These are phyloP conservation scores for Epichloe festucae DNA, from an alignment of 2,329 filamentous ascomycete genomes.

Conservation along the genomic window DNA sequence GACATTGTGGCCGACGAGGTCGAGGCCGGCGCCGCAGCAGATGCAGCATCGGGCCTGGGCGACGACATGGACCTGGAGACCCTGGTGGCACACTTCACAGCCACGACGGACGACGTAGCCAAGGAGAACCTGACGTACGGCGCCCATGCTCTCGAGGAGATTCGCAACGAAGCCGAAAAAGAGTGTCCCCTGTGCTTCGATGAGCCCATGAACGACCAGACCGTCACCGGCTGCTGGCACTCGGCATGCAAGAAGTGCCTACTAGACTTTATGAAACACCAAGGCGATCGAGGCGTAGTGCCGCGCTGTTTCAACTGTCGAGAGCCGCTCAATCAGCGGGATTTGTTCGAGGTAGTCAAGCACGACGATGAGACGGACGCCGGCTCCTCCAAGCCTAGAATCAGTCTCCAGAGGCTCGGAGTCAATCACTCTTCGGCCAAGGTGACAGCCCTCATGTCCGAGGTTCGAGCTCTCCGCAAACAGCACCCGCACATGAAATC, in stretches of 20 bases:
- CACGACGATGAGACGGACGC: constrained; percentile 46
- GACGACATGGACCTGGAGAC: constrained; percentile 94
- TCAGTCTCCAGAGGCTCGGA: constrained; percentile 47
- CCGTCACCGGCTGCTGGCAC: constrained; percentile 95
- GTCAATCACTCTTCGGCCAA: constrained; percentile 71
- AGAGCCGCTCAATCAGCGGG: constrained; percentile 64
- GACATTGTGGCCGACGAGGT: constrained; percentile 78
- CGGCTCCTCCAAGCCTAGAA: constrained; percentile 35
- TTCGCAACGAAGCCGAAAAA: constrained; percentile 73
- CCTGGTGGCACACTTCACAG: constrained; percentile 73
- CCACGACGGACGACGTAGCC: constrained; percentile 49
- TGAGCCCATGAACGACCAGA: constrained; percentile 89
- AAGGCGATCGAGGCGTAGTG: constrained; percentile 60
- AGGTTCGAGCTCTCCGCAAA: constrained; percentile 56
- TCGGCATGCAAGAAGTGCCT: constrained; percentile 90
- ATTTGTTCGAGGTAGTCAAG: constrained; percentile 84
- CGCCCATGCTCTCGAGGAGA: constrained; percentile 77
- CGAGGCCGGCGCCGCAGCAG: constrained; percentile 59
- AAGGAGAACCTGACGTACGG: constrained; percentile 57
- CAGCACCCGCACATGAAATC: constrained; percentile 63
- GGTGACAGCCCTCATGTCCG: constrained; percentile 63
- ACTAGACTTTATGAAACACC: constrained; percentile 79
- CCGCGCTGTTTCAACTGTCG: constrained; percentile 88
- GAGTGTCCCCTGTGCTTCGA: constrained; percentile 94
- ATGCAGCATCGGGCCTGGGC: constrained; percentile 66